Conservation (phyloP, 2,329 filamentous ascomycete genomes). For the Hortaea sp. region DNA sequence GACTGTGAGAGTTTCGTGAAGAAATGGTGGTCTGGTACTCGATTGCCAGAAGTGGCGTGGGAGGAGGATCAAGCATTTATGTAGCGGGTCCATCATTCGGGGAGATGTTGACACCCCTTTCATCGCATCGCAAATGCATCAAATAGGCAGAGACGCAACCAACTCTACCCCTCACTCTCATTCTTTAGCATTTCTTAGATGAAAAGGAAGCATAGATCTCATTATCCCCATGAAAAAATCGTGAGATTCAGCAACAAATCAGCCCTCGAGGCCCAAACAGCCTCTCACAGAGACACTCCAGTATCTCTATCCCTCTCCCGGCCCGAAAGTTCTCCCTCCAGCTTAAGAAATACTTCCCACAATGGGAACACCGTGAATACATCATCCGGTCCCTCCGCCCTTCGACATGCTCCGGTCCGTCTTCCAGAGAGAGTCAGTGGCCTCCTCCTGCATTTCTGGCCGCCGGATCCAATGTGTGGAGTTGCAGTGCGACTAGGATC, state of each 20-base stretch:
- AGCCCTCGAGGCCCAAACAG: neutral
- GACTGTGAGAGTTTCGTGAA: constrained; percentile 17
- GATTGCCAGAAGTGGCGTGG: constrained; percentile 16
- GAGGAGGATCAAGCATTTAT: constrained; percentile 4
- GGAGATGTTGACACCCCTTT: too few species aligned
- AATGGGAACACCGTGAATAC: neutral
- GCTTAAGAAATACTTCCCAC: neutral
- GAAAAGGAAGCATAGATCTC: too few species aligned
- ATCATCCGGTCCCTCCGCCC: neutral
- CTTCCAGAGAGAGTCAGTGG: too few species aligned
- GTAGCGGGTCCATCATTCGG: neutral
- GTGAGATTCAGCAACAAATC: neutral
- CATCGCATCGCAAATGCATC: too few species aligned
- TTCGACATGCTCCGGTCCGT: too few species aligned
- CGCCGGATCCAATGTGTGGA: constrained; percentile 8
- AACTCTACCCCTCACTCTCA: too few species aligned
- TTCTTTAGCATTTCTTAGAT: too few species aligned
- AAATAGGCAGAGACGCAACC: too few species aligned
- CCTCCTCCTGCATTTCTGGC: neutral
- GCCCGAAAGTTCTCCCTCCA: neutral
- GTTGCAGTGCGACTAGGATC: constrained; percentile 12
- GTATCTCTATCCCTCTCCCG: neutral
- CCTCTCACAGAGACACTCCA: neutral
- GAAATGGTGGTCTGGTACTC: constrained; percentile 21
- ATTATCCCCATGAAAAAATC: too few species aligned